These are phyloP conservation scores for Cytospora piceicola DNA, from an alignment of 2,329 filamentous ascomycete genomes.

Conservation along the genomic window DNA sequence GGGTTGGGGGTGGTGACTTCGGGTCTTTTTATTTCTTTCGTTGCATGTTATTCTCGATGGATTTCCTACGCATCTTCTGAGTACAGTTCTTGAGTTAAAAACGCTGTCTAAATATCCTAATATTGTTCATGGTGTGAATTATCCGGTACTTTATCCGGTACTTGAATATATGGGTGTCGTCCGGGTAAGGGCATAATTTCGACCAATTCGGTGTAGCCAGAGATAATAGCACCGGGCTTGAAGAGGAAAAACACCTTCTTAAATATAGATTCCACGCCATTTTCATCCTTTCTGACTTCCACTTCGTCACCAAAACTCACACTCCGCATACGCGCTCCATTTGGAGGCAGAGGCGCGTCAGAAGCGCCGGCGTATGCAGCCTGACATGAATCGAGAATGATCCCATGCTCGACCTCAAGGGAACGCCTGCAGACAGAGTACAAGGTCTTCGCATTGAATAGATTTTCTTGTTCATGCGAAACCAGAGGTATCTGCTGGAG, in stretches of 20 bases:
- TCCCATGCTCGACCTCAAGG: slow-evolving; percentile 43
- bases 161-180: neutral
- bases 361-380: slow-evolving; percentile 9
- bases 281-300: slow-evolving; percentile 2
- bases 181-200: slow-evolving; percentile 8
- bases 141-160: neutral
- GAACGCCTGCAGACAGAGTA: slow-evolving; percentile 39
- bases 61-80: neutral
- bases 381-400: slow-evolving; percentile 30
- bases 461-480: slow-evolving; percentile 42
- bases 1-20: too few relatives aligned
- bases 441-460: slow-evolving; percentile 44
- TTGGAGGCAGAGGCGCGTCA: slow-evolving; percentile 10
- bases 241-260: slow-evolving; percentile 22
- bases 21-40: too few relatives aligned
- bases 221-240: slow-evolving; percentile 8
- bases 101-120: neutral
- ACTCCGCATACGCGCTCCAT: slow-evolving; percentile 15
- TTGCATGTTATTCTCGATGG: neutral
- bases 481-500: slow-evolving; percentile 42
- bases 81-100: neutral
- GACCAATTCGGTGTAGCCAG: slow-evolving; percentile 24
- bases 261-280: slow-evolving; percentile 7
- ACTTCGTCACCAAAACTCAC: slow-evolving; percentile 18
- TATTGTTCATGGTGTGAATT: neutral